These are phyloP conservation scores for Monascus purpureus DNA, from an alignment of 495 filamentous ascomycete genomes.

Conservation along the genomic window DNA sequence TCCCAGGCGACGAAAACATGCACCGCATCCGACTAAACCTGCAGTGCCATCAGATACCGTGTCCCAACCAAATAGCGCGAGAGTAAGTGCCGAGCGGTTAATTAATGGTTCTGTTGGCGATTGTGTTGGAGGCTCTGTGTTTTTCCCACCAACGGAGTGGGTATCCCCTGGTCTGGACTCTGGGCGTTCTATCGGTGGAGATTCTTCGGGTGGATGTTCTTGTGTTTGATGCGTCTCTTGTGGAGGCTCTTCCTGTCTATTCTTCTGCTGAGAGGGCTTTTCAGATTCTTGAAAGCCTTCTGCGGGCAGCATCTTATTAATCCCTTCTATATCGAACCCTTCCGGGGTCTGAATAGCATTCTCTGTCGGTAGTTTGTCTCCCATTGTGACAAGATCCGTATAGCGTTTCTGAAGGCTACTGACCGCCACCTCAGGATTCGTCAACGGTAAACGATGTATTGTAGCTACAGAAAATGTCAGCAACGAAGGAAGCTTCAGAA, in stretches of 20 bases:
- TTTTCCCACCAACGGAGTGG: too few relatives aligned
- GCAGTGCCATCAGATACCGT: conserved; percentile 48
- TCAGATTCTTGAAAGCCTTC: conserved; percentile 13
- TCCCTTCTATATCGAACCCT: conserved; percentile 20
- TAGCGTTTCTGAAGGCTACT: conserved; percentile 46
- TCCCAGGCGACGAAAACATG: conserved; percentile 78
- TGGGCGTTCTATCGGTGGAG: neutral
- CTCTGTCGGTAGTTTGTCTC: conserved; percentile 34
- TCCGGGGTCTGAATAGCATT: conserved; percentile 33
- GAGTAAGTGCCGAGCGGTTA: conserved; percentile 52
- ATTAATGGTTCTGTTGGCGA: conserved; percentile 14
- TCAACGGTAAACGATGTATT: conserved; percentile 42
- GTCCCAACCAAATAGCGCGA: conserved; percentile 83
- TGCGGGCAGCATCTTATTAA: conserved; percentile 18
- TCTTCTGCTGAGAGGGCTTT: conserved; percentile 3
- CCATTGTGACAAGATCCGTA: conserved; percentile 33
- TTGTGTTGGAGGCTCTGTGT: conserved; percentile 1
- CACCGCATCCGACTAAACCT: conserved; percentile 61
- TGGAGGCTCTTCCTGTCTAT: conserved; percentile 4
- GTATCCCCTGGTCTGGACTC: neutral
- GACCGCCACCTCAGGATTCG: conserved; percentile 42
- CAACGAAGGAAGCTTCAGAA: neutral
- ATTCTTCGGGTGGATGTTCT: neutral
- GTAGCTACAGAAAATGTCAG: conserved; percentile 19
- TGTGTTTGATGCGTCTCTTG: conserved; percentile 2